Percentiles rank a stretch among this genome's conserved stretches.
phyloP scores from a whole-genome alignment of 2,329 filamentous ascomycete genomes.

The Sporothrix curviconia region DNA sequence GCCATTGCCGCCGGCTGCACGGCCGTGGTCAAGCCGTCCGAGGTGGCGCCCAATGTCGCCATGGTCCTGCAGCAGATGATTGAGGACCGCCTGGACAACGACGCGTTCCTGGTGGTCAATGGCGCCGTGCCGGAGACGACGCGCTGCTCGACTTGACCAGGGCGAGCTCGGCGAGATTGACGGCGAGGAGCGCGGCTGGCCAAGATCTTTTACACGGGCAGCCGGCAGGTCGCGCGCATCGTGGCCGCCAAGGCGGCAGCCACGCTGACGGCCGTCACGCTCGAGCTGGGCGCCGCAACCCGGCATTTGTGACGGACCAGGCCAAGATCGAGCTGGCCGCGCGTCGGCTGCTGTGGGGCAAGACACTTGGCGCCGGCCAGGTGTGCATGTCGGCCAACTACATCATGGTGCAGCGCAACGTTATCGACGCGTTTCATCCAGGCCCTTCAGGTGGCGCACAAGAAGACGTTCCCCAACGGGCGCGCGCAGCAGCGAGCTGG shows the following conservation, averaged over 20 bases:
- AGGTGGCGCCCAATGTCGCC: slow-evolving; percentile 68
- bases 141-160: slow-evolving; percentile 56
- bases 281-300: slow-evolving; percentile 89
- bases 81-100: slow-evolving; percentile 66
- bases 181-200: slow-evolving; percentile 59
- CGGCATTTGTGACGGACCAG: slow-evolving; percentile 81
- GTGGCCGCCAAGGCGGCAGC: slow-evolving; percentile 85
- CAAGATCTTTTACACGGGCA: slow-evolving; percentile 96
- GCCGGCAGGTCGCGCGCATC: slow-evolving; percentile 71
- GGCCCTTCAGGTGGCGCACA: slow-evolving; percentile 63
- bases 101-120: slow-evolving; percentile 71
- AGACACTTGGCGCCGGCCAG: slow-evolving; percentile 80
- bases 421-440: slow-evolving; percentile 66
- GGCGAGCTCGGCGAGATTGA: slow-evolving; percentile 7
- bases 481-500: slow-evolving; percentile 71
- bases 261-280: slow-evolving; percentile 76
- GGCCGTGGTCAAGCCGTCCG: slow-evolving; percentile 83
- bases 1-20: slow-evolving; percentile 92
- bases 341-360: slow-evolving; percentile 79
- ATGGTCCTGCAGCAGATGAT: slow-evolving; percentile 75
- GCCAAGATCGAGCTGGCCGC: slow-evolving; percentile 76
- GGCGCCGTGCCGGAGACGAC: slow-evolving; percentile 76
- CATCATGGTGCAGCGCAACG: slow-evolving; percentile 69
- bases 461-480: slow-evolving; percentile 81
- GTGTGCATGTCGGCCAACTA: slow-evolving; percentile 93